A percentile compares a stretch with the other conserved stretches of the same genome.
Evolutionary conservation across 352 stramenopile genomes (phyloP).

Genomic region (Phytophthora colocasiae): DNA sequence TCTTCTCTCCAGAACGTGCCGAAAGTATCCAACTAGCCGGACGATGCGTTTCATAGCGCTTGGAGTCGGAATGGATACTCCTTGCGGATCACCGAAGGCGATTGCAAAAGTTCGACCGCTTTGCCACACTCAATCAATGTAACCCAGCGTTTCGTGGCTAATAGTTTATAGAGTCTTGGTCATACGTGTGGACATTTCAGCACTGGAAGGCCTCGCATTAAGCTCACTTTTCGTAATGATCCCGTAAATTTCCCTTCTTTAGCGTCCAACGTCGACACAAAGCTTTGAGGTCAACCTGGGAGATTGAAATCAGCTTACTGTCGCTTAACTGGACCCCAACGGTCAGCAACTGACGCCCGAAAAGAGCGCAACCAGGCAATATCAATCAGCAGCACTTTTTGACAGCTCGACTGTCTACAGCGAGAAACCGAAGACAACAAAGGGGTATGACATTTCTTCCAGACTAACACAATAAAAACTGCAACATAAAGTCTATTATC

Average conservation of each 20-base stretch:
- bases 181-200: background rate
- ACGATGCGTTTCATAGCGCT: slow-evolving; percentile 12
- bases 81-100: slow-evolving; percentile 1
- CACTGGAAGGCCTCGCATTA: background rate
- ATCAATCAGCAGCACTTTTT: too few relatives aligned
- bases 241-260: background rate
- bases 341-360: background rate
- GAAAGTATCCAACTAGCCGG: slow-evolving; percentile 2
- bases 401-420: background rate
- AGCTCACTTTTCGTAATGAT: background rate
- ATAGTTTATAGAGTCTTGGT: background rate
- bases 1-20: background rate
- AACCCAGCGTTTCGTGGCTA: background rate
- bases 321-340: background rate
- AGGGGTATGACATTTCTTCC: background rate
- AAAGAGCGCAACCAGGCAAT: background rate
- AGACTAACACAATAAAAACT: too few relatives aligned
- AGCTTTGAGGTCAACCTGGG: background rate
- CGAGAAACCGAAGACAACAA: slow-evolving; percentile 18
- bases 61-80: background rate
- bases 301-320: slow-evolving; percentile 15
- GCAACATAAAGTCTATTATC: too few relatives aligned
- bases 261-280: background rate
- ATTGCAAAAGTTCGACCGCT: background rate
- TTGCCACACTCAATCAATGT: background rate